Conservation (phyloP, 2,329 filamentous ascomycete genomes). For the Zymoseptoria passerinii region DNA sequence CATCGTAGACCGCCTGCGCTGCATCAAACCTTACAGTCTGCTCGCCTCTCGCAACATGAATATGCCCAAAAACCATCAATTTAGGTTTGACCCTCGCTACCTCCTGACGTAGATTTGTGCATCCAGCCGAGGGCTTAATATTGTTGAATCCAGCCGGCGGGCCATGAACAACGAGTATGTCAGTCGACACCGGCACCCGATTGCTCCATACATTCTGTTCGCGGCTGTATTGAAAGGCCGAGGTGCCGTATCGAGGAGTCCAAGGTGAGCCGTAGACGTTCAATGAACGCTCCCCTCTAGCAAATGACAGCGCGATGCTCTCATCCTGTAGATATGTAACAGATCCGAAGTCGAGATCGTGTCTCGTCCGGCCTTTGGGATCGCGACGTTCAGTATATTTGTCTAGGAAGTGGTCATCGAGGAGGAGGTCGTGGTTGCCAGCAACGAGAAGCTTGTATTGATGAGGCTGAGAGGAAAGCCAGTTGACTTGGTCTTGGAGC, state of each 20-base stretch:
- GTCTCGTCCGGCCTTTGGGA: background rate
- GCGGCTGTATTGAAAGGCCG: conserved; percentile 37
- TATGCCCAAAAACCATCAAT: conserved; percentile 34
- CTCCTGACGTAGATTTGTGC: background rate
- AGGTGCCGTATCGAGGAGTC: conserved; percentile 54
- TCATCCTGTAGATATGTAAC: conserved; percentile 31
- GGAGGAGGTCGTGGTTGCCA: conserved; percentile 18
- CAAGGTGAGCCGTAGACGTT: conserved; percentile 69
- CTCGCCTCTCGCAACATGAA: conserved; percentile 31
- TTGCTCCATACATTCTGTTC: conserved; percentile 20
- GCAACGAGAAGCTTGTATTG: conserved; percentile 19
- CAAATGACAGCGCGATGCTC: conserved; percentile 39
- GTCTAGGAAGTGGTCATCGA: conserved; percentile 6
- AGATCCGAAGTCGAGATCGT: conserved; percentile 27
- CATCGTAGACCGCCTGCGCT: background rate
- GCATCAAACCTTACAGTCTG: conserved; percentile 61
- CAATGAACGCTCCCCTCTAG: conserved; percentile 43
- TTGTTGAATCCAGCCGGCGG: conserved; percentile 34
- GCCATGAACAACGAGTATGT: conserved; percentile 36
- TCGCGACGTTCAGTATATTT: background rate
- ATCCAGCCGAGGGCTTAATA: conserved; percentile 27
- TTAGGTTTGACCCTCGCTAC: conserved; percentile 27
- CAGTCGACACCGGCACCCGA: conserved; percentile 18
- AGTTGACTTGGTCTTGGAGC: conserved; percentile 14
- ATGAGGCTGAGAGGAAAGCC: conserved; percentile 16